These are phyloP conservation scores for Boletus rubropictus DNA, from an alignment of 768 basidiomycete genomes.

Conservation along the genomic window DNA sequence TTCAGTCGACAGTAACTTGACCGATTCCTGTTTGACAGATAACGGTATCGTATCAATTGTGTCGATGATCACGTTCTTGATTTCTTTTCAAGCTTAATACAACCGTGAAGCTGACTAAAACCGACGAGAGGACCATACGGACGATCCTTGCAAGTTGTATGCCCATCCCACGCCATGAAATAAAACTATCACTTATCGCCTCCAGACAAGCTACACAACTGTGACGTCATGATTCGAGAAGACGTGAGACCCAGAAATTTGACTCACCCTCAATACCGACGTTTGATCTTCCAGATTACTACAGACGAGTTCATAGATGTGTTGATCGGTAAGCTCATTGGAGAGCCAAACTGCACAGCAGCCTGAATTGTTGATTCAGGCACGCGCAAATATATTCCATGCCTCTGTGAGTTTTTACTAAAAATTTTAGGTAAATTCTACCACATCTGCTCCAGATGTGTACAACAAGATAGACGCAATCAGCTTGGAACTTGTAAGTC, in stretches of 20 bases:
- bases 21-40: constrained; percentile 42
- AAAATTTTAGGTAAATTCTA: neutral
- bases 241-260: constrained; percentile 50
- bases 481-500: constrained; percentile 57
- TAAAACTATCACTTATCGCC: constrained; percentile 4
- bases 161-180: constrained; percentile 19
- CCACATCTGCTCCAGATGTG: constrained; percentile 52
- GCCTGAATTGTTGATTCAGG: constrained; percentile 38
- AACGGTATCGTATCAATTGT: constrained; percentile 41
- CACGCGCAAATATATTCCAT: constrained; percentile 91
- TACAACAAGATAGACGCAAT: constrained; percentile 97
- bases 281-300: constrained; percentile 56
- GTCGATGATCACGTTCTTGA: neutral
- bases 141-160: constrained; percentile 86
- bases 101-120: constrained; percentile 91
- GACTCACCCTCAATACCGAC: constrained; percentile 4
- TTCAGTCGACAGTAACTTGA: neutral
- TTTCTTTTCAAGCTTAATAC: constrained; percentile 56
- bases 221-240: constrained; percentile 98
- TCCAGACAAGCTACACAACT: constrained; percentile 83
- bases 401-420: constrained; percentile 58
- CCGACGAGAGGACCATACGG: constrained; percentile 91
- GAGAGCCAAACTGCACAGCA: neutral
- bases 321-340: constrained; percentile 62
- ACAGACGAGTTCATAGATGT: constrained; percentile 98